Conservation (phyloP, 306 rosid genomes). For the Corylus heterophylla region DNA sequence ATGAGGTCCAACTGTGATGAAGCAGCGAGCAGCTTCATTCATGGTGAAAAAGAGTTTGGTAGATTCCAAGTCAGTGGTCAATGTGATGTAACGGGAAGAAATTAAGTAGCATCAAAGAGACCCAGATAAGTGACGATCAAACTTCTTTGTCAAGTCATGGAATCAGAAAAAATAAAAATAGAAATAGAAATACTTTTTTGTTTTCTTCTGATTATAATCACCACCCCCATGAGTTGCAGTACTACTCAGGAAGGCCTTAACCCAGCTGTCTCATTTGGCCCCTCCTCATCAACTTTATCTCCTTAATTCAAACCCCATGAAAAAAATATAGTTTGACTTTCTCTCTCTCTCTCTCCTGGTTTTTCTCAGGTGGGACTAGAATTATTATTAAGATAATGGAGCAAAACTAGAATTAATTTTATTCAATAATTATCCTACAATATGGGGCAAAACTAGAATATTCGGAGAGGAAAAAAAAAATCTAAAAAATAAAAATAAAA, state of each 20-base stretch:
- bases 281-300: not conserved
- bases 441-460: too few species aligned
- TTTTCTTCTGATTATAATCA: not conserved
- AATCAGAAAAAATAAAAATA: not conserved
- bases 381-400: too few species aligned
- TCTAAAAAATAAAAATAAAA: too few species aligned
- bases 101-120: not conserved
- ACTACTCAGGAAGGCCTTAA: conserved; percentile 6
- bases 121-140: not conserved
- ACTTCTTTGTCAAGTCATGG: not conserved
- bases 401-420: too few species aligned
- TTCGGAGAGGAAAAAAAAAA: too few species aligned
- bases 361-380: too few species aligned
- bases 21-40: not conserved
- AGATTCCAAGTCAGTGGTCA: conserved; percentile 35
- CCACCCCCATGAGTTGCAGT: not conserved
- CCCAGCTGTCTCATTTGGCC: not conserved
- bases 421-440: too few species aligned
- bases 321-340: not conserved
- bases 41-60: not conserved
- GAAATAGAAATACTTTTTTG: not conserved
- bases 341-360: not conserved
- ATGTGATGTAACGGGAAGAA: conserved; percentile 19
- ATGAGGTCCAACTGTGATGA: too few species aligned
- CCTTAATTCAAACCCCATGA: not conserved